Evolutionary conservation across 108 stramenopile species (phyloP), one percentile per base, ranked within the genome.

Genomic region (Stephanodiscus minutulus): DNA sequence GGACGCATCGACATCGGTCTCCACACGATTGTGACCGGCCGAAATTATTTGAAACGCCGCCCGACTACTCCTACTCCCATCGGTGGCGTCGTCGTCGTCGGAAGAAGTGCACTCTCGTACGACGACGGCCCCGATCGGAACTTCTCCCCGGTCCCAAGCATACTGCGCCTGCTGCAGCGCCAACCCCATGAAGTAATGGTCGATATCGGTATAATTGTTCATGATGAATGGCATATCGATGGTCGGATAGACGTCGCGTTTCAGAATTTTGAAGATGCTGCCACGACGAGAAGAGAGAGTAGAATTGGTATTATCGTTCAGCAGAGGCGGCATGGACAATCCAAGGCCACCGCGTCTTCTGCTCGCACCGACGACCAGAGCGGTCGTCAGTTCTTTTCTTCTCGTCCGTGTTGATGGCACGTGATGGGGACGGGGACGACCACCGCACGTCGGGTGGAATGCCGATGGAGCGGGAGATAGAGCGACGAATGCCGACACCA

Each of bases 121-220:
- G n/a, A 94, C 61, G 4, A 91, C 24, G 24, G 93, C 93, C 39
- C 93, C 93, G 46, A 94, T 90, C 2, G 93, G 93, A 9, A 94
- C 93, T 80, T 94, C 93, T 0, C 82, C 85, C 18, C 63, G 74
- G 20, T 72, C 31, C 28, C 58, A 74, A 12, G 90, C 93, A 43
- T 65, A 18, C 41, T 73, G 67, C 9, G 89, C 90, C 75, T 94
- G 78, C 21, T 74, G 29, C 28, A 94, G 43, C 20, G 93, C 93
- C 68, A 82, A 8, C 11, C 66, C 78, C 93, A 94, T 91, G 59
- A 94, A 91, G 62, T 82, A 68, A 25, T 82, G 36, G 65, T 92
- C 76, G 22, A 87, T 62, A 11, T 18, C 27, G 59, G 17, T 11
- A 35, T 58, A 58, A 35, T 58, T 58, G 31, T 31, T 31, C 4